Base-by-base conservation (phyloP, 192 early-diverging fungal genomes). In the Lobulomyces angularis region DNA sequence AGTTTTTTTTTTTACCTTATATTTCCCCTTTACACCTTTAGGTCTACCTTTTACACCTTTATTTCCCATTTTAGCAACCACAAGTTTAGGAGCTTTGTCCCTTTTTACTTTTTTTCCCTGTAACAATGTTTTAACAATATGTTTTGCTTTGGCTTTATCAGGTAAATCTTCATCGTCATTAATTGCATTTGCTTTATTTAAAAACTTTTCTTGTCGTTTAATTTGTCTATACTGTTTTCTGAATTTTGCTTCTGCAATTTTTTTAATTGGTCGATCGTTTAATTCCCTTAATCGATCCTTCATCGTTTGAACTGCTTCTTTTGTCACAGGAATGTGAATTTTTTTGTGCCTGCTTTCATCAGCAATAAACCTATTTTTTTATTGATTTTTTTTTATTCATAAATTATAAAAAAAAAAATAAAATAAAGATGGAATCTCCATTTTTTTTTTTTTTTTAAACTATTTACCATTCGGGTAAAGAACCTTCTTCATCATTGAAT, bases 211-310 rank as follows among this genome's bases (percentile, higher is more conserved):
- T 16, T 95, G 41, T 27, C 79, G 77, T 50, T 82, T 76, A 18
- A 74, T 58, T 1, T 74, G 73, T 43, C 82, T 70, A 56, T 85
- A 64, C 79, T 93, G 86, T 72, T 98, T 94, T 37, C 95, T 71
- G 31, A 86, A 89, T 64, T 90, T 96, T 33, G 95, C 95, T 67
- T 98, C 95, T 7, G 89, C 90, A 26, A 98, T 82, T 75, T 96
- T 98, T 62, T 98, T 98, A 62, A 98, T 98, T 16, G 95, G 91
- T 18, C 92, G 83, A 2, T 90, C 95, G 58, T 98, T 82, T 49
- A 98, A 67, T 16, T 85, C 89, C 62, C 74, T 76, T 41, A 88
- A 68, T 45, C 80, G 77, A 34, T 89, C 80, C 45, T 68, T 61
- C 45, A 98, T 77, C 37, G 85, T 72, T 23, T 81, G 61, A 8